phyloP scores from a whole-genome alignment of 2,329 filamentous ascomycete species.

The Botrytis galanthina region DNA sequence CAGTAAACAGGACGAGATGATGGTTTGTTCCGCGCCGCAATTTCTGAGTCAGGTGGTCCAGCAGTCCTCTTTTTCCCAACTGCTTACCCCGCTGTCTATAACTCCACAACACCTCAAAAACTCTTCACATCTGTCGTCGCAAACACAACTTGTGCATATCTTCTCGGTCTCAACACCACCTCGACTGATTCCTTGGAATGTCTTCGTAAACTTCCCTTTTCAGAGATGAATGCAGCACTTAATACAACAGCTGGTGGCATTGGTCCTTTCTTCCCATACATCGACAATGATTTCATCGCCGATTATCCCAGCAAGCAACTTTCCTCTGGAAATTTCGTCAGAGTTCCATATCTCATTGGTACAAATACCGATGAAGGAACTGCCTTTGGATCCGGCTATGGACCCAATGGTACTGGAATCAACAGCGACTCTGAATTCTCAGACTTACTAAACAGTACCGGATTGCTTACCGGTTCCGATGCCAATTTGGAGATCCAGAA shows the following conservation, averaged over 20 bases:
- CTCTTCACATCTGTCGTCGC: slow-evolving; percentile 40
- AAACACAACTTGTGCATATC: slow-evolving; percentile 35
- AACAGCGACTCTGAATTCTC: slow-evolving; percentile 34
- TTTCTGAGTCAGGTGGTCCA: slow-evolving; percentile 45
- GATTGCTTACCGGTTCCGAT: background rate
- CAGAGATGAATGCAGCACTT: slow-evolving; percentile 34
- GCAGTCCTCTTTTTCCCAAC: slow-evolving; percentile 22
- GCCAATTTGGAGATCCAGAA: slow-evolving; percentile 39
- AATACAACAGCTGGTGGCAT: slow-evolving; percentile 33
- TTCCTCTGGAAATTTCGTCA: slow-evolving; percentile 40
- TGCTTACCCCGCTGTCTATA: slow-evolving; percentile 17
- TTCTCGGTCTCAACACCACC: slow-evolving; percentile 39
- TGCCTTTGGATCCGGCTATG: slow-evolving; percentile 42
- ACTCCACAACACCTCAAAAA: slow-evolving; percentile 26
- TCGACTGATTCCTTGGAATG: slow-evolving; percentile 30
- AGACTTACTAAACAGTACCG: background rate
- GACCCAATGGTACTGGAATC: slow-evolving; percentile 22
- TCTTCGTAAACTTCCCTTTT: slow-evolving; percentile 35
- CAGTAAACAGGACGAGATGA: slow-evolving; percentile 48
- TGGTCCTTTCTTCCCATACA: slow-evolving; percentile 40
- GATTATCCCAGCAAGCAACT: slow-evolving; percentile 54
- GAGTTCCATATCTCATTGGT: slow-evolving; percentile 46
- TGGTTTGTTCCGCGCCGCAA: slow-evolving; percentile 50
- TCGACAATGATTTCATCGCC: slow-evolving; percentile 43
- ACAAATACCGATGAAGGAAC: slow-evolving; percentile 41